Percentiles rank a stretch among this genome's conserved stretches.
phyloP scores from a whole-genome alignment of 2,329 filamentous ascomycete genomes.

The Colletotrichum lentis region DNA sequence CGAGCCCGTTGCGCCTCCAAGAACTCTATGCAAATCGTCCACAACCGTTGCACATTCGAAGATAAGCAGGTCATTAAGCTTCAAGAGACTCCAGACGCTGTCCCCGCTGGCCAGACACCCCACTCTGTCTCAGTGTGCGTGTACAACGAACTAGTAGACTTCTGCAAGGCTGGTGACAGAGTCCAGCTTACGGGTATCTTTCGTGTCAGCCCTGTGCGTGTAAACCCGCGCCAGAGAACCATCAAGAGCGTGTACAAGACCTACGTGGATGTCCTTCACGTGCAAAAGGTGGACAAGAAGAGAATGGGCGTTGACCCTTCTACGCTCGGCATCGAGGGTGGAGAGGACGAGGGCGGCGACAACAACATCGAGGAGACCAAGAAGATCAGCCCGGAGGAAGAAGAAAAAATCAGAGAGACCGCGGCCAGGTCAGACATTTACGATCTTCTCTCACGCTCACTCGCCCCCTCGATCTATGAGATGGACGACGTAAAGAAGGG shows the following conservation, averaged over 20 bases:
- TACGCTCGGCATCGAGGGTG: slow-evolving; percentile 83
- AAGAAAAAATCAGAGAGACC: slow-evolving; percentile 84
- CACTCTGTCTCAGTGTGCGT: slow-evolving; percentile 96
- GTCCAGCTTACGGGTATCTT: slow-evolving; percentile 97
- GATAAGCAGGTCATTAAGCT: slow-evolving; percentile 99
- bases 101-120: slow-evolving; percentile 94
- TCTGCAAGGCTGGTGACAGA: slow-evolving; percentile 97
- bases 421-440: slow-evolving; percentile 87
- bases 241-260: slow-evolving; percentile 98
- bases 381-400: slow-evolving; percentile 85
- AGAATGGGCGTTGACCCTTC: slow-evolving; percentile 90
- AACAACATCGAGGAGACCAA: slow-evolving; percentile 83
- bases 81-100: slow-evolving; percentile 94
- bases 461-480: slow-evolving; percentile 95
- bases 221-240: slow-evolving; percentile 90
- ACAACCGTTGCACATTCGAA: slow-evolving; percentile 93
- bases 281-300: slow-evolving; percentile 96
- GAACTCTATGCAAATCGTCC: slow-evolving; percentile 98
- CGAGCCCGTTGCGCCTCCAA: slow-evolving; percentile 80
- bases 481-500: slow-evolving; percentile 99
- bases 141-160: slow-evolving; percentile 96
- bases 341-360: slow-evolving; percentile 69
- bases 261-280: slow-evolving; percentile 92
- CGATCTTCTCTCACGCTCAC: slow-evolving; percentile 86
- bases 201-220: slow-evolving; percentile 89